Evolutionary conservation across 2,329 filamentous ascomycete species (phyloP), one percentile per base, ranked within the genome.

Genomic region (Aspergillus sp.): DNA sequence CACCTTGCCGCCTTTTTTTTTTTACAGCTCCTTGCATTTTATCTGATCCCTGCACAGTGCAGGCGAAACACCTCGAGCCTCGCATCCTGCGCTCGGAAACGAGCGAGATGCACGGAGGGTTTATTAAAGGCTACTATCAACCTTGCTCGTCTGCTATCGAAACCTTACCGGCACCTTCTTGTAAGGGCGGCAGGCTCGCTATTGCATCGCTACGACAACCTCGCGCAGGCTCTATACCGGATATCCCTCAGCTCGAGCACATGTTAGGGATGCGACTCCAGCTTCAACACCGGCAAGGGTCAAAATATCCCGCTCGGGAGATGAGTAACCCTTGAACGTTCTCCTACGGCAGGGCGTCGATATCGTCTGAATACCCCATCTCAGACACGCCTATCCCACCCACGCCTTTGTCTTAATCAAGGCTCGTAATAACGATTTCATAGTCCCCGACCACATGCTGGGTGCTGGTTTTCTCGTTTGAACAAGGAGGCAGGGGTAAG

Each of bases 1-100:
- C 40, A 35, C 55, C 49, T 49, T 57, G 37, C 49, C n/a, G 49
- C 49, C 35, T 35, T 37, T 44, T 24, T 31, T 31, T 4, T 31
- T 31, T 31, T 31, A 35, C 33, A 37, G 44, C 55, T 57, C 55
- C 55, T 57, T 57, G 55, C 55, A 49, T 53, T 31, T 31, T 31
- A 23, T 46, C 33, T n/a, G 27, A 27, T 27, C 33, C 39, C 27
- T 46, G 31, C 24, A 27, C 24, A 27, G 24, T 27, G 8, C 31
- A 39, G 37, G 43, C 31, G 15, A 46, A 19, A 33, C 6, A 24
- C 23, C 41, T 46, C 51, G 19, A 39, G 24, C 41, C 51, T 53
- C 51, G 6, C 51, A 40, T 17, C 9, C 41, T 33, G 31, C 39
- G 15, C 27, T 17, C 15, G 15, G 23, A 9, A 14, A 45, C 39